Evolutionary conservation across 176 grass and related monocot genomes (phyloP).

Genomic region (Phragmites australis): DNA sequence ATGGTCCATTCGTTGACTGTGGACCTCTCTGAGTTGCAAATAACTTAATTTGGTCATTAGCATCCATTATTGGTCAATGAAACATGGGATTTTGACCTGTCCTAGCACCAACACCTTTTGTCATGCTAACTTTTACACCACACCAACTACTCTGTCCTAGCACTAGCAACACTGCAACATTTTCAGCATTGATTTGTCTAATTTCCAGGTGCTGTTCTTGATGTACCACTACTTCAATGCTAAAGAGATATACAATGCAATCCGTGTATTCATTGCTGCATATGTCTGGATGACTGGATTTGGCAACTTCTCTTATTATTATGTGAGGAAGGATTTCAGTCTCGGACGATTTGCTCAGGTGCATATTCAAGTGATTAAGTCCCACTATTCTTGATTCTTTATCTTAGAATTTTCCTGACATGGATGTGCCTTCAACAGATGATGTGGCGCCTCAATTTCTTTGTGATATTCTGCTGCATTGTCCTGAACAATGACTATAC

Average conservation of each 20-base stretch:
- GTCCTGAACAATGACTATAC: slow-evolving; percentile 91
- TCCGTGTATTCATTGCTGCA: slow-evolving; percentile 96
- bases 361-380: slow-evolving; percentile 17
- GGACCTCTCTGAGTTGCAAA: slow-evolving; percentile 21
- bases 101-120: neutral
- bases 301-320: slow-evolving; percentile 99
- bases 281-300: slow-evolving; percentile 99
- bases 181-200: slow-evolving; percentile 41
- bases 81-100: slow-evolving; percentile 18
- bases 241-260: slow-evolving; percentile 99
- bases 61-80: slow-evolving; percentile 20
- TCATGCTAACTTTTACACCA: neutral
- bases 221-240: slow-evolving; percentile 99
- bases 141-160: slow-evolving; percentile 5
- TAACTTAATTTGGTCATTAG: slow-evolving; percentile 12
- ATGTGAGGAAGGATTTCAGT: slow-evolving; percentile 96
- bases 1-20: neutral
- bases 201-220: slow-evolving; percentile 90
- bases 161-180: slow-evolving; percentile 10
- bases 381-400: slow-evolving; percentile 23
- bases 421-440: slow-evolving; percentile 70
- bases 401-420: slow-evolving; percentile 28
- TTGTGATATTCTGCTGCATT: slow-evolving; percentile 93
- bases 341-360: slow-evolving; percentile 95
- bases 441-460: slow-evolving; percentile 99